Evolutionary conservation across 1,139 yeast species (phyloP), one percentile per base, ranked within the genome.

Genomic region (Diutina pseudorugosa): DNA sequence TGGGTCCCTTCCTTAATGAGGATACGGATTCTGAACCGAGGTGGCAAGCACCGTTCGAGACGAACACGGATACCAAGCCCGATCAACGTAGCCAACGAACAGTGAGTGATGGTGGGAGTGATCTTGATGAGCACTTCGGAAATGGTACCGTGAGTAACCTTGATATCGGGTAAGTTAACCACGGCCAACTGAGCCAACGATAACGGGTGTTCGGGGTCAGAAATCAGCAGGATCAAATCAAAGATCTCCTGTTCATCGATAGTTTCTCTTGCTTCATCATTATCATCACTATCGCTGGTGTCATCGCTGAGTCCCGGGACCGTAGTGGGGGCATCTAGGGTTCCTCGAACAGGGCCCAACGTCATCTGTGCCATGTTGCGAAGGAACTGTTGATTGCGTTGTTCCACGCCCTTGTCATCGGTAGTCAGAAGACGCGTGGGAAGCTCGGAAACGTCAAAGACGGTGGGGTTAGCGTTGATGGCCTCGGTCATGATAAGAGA

Each of bases 181-280:
- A 94, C 98, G 0, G 97, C 94, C 18, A 94, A 75, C 66, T 94
- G 98, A 0, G 97, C 98, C 55, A 94, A 73, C 0, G 97, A 86
- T 47, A 94, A 72, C 0, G 99, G 99, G 65, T 94, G 99, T 62
- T 94, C 99, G 2, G 99, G 99, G 65, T 94, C 99, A 0, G 95
- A 87, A 23, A 94, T 93, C 27, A 88, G 77, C 2, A 97, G 81
- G 4, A 93, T 88, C 53, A 93, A 73, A 57, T 74, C 88, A 56
- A 72, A 77, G 12, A 75, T 74, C 54, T 73, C 79, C 57, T 74
- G 79, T 6, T 90, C 68, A 63, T 93, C 98, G 47, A 93, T 82
- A 3, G 79, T 80, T 41, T 88, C 95, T 42, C 68, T 74, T 2
- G 67, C 76, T 49, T 76, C 84, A 0, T 64, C 72, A 1, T 61